phyloP scores from a whole-genome alignment of 805 yeast species.

The Ogataea glucozyma region DNA sequence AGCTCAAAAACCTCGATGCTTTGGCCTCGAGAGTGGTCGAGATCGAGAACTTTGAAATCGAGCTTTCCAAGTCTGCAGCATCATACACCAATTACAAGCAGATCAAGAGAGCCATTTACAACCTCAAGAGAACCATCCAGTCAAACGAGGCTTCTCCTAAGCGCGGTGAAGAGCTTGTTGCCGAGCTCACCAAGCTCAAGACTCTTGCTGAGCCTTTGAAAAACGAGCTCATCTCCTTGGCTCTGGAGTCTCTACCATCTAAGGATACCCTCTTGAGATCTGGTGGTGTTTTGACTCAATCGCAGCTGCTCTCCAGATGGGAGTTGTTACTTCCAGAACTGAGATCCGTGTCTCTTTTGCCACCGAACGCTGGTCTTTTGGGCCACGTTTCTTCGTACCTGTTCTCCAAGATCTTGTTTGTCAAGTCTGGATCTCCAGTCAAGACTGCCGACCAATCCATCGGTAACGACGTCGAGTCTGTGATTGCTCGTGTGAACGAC shows the following conservation, averaged over 20 bases:
- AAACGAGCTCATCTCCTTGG: constrained; percentile 38
- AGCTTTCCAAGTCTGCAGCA: constrained; percentile 45
- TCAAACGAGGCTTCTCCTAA: constrained; percentile 39
- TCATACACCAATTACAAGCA: constrained; percentile 38
- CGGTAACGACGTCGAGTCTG: constrained; percentile 85
- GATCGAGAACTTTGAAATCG: constrained; percentile 54
- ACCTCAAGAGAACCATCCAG: constrained; percentile 41
- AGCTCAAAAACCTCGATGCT: constrained; percentile 66
- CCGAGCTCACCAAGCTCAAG: constrained; percentile 39
- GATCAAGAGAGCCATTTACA: constrained; percentile 46
- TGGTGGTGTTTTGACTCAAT: constrained; percentile 68
- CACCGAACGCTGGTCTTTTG: constrained; percentile 93
- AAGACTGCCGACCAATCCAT: constrained; percentile 32
- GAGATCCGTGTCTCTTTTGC: constrained; percentile 83
- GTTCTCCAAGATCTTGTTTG: constrained; percentile 72
- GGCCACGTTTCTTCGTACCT: constrained; percentile 84
- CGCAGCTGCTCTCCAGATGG: constrained; percentile 82
- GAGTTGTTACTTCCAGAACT: constrained; percentile 78
- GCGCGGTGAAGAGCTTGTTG: constrained; percentile 50
- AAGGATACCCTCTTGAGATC: constrained; percentile 39
- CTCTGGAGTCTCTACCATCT: constrained; percentile 47
- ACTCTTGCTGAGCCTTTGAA: constrained; percentile 40
- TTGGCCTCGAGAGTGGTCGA: constrained; percentile 55
- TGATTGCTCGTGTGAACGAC: constrained; percentile 81
- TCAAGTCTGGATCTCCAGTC: constrained; percentile 73